Evolutionary conservation across 768 basidiomycete genomes (phyloP), one percentile per base, ranked within the genome.

Genomic region (Phanerochaete sordida): DNA sequence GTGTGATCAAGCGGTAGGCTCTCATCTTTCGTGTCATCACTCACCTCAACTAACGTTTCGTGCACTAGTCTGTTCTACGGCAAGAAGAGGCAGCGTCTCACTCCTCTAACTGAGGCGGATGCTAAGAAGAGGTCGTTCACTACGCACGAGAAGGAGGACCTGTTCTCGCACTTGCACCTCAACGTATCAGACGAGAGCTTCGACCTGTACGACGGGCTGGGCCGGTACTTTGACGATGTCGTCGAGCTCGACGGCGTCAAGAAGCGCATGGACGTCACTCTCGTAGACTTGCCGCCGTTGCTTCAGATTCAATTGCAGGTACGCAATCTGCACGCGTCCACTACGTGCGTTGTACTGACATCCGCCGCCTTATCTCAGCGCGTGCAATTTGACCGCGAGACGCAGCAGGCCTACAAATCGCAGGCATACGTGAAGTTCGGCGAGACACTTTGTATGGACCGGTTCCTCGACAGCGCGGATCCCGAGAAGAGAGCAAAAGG

Each of bases 261-360:
- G 68, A 91, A 89, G 11, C 81, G 87, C 64, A 93, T 95, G 88
- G 91, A 95, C 66, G 84, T 95, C 19, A 84, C 87, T 6, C 76
- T 95, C 26, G 84, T 96, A 3, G 88, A 95, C 61, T 78, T 94
- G 16, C 97, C 97, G 0, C 92, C 93, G 2, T 72, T 98, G 51
- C 75, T 99, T 37, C 97, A 99, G 69, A 91, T 99, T 46, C 97
- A 99, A 71, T 82, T 99, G 9, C 94, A 98, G 84, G 95, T 93
- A 54, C 62, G 81, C 66, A 11, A 37, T 52, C 21, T 56, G 52
- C 12, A 11, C 35, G 31, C 31, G 24, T 12, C 39, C 12, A 24
- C 45, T 52, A 12, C 21, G 27, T 49, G n/a, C 23, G 19, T 59
- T 54, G 61, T 55, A 44, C 65, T 62, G 54, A 62, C 49, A 50